A percentile compares a stretch with the other conserved stretches of the same genome.
Evolutionary conservation across 2,329 filamentous ascomycete genomes (phyloP).

Genomic region (Chaetomiaceae sp.): DNA sequence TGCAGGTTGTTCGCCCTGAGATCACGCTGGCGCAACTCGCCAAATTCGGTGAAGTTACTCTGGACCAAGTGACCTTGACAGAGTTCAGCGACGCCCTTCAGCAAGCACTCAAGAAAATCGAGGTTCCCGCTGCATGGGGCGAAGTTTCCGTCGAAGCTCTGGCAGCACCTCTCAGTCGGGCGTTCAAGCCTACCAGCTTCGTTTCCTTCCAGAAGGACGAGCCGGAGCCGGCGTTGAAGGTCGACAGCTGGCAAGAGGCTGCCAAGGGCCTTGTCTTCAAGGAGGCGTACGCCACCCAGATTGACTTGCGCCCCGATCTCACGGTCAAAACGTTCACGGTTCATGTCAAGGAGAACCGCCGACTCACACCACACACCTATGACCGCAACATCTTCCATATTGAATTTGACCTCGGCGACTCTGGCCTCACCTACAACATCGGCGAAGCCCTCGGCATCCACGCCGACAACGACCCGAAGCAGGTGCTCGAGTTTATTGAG

Average conservation of each 20-base stretch:
- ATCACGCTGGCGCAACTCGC: conserved; percentile 57
- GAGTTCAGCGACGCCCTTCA: conserved; percentile 65
- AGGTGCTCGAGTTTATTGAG: conserved; percentile 81
- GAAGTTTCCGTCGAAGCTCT: conserved; percentile 56
- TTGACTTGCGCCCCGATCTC: conserved; percentile 76
- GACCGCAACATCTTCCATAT: conserved; percentile 99
- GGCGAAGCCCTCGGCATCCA: conserved; percentile 96
- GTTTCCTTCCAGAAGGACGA: conserved; percentile 73
- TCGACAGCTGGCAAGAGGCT: conserved; percentile 75
- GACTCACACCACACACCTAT: conserved; percentile 81
- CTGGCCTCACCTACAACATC: conserved; percentile 92
- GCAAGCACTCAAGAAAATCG: conserved; percentile 65
- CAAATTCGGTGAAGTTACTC: conserved; percentile 58
- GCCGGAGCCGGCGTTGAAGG: conserved; percentile 57
- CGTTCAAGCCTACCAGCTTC: conserved; percentile 79
- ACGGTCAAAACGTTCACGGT: conserved; percentile 81
- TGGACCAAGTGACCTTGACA: conserved; percentile 45
- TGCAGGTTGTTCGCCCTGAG: conserved; percentile 69
- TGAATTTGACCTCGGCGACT: conserved; percentile 90
- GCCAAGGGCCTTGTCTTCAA: conserved; percentile 91
- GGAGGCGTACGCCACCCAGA: conserved; percentile 78
- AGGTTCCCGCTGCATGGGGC: conserved; percentile 76
- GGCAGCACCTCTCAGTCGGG: conserved; percentile 61
- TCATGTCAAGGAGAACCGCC: conserved; percentile 90
- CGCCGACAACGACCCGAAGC: conserved; percentile 78